Evolutionary conservation across 495 filamentous ascomycete species (phyloP).

Genomic region (Massariosphaeria phaeospora): DNA sequence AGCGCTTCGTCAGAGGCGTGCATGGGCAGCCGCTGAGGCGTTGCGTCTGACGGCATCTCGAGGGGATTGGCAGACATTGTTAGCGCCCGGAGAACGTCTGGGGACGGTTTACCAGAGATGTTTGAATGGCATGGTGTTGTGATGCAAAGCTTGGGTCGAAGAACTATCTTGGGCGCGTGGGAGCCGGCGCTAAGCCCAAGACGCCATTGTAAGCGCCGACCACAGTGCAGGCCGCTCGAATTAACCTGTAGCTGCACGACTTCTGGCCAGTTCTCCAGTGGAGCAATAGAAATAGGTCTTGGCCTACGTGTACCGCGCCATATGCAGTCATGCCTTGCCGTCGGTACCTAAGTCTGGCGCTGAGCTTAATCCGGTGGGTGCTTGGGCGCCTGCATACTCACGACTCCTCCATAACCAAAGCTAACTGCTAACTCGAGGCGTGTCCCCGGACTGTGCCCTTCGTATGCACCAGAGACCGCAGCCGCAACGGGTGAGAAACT

Average conservation of each 20-base stretch:
- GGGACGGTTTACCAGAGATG: constrained; percentile 19
- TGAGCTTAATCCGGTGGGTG: neutral
- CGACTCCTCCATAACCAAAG: too few relatives aligned
- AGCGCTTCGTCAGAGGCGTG: constrained; percentile 23
- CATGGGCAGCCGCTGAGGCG: constrained; percentile 33
- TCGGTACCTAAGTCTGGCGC: constrained; percentile 17
- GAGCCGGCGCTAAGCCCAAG: constrained; percentile 3
- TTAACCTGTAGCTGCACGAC: constrained; percentile 13
- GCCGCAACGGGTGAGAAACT: too few relatives aligned
- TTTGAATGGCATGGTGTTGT: constrained; percentile 13
- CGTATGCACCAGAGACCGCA: too few relatives aligned
- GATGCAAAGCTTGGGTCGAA: constrained; percentile 14
- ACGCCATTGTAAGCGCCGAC: constrained; percentile 17
- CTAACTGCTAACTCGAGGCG: too few relatives aligned
- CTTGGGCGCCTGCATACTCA: neutral
- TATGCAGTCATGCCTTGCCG: constrained; percentile 1
- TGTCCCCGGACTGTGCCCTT: too few relatives aligned
- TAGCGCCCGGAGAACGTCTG: constrained; percentile 19
- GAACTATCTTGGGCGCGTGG: constrained; percentile 18
- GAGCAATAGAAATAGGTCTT: constrained; percentile 21
- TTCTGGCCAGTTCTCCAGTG: constrained; percentile 6
- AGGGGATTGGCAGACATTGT: constrained; percentile 18
- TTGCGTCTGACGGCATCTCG: constrained; percentile 11
- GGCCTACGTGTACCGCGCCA: constrained; percentile 14
- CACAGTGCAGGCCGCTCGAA: constrained; percentile 3